Evolutionary conservation across 2,329 filamentous ascomycete genomes (phyloP).

Genomic region (Aspergillus ustus): DNA sequence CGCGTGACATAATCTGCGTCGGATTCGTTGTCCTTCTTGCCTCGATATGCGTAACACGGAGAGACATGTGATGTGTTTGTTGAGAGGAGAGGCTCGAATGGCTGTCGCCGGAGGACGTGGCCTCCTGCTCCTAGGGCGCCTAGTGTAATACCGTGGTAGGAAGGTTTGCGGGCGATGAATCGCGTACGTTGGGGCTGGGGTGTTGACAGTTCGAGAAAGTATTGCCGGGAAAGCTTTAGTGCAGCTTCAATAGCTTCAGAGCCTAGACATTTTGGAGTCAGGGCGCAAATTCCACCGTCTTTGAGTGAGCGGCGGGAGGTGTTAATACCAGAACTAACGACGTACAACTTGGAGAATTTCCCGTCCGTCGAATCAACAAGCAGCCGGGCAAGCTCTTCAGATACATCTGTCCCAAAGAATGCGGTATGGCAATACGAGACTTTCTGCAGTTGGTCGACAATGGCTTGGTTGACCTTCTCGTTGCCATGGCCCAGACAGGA

Average conservation of each 20-base stretch:
- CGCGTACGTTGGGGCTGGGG: constrained; percentile 59
- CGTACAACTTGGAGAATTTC: constrained; percentile 59
- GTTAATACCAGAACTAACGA: constrained; percentile 60
- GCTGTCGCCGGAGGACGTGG: constrained; percentile 62
- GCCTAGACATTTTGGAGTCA: constrained; percentile 42
- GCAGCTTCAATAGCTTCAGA: constrained; percentile 73
- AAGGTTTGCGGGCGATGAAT: constrained; percentile 68
- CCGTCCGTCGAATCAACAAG: constrained; percentile 58
- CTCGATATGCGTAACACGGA: constrained; percentile 69
- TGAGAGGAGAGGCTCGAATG: constrained; percentile 65
- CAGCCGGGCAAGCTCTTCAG: constrained; percentile 57
- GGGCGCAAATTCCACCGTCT: not conserved
- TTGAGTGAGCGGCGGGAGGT: not conserved
- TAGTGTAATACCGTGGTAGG: constrained; percentile 73
- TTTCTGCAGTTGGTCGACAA: constrained; percentile 62
- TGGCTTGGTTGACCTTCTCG: constrained; percentile 62
- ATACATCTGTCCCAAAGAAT: constrained; percentile 60
- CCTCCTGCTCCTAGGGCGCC: constrained; percentile 69
- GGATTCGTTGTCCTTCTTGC: constrained; percentile 56
- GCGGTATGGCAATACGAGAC: constrained; percentile 64
- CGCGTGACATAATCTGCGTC: constrained; percentile 64
- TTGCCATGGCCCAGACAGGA: constrained; percentile 72
- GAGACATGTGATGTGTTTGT: constrained; percentile 65
- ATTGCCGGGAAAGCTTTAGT: constrained; percentile 70
- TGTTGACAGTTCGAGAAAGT: constrained; percentile 61